These are phyloP conservation scores for Telfairia occidentalis DNA, from an alignment of 331 rosid species.

Conservation along the genomic window DNA sequence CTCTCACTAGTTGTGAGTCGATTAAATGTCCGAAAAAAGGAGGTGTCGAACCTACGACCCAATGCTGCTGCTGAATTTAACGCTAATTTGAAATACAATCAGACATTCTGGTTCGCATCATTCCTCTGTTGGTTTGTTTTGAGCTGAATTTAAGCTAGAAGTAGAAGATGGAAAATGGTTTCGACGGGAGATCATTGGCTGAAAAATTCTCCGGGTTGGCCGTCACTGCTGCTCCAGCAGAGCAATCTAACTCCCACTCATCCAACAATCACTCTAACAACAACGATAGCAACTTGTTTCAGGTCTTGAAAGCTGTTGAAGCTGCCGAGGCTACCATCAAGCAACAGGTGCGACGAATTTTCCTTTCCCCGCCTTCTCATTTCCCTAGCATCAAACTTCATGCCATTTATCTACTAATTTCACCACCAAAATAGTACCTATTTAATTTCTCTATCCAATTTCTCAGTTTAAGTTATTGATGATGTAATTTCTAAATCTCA, in stretches of 20 bases:
- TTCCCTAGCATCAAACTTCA: not conserved
- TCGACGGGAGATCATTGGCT: conserved; percentile 43
- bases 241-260: conserved; percentile 15
- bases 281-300: conserved; percentile 48
- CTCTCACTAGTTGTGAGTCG: not conserved
- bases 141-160: not conserved
- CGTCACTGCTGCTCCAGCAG: conserved; percentile 20
- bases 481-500: not conserved
- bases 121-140: not conserved
- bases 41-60: not conserved
- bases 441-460: not conserved
- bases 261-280: conserved; percentile 21
- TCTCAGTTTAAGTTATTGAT: not conserved
- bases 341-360: conserved; percentile 44
- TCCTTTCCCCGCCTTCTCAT: not conserved
- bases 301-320: conserved; percentile 96
- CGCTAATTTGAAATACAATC: not conserved
- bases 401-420: not conserved
- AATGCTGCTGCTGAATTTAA: conserved; percentile 5
- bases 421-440: not conserved
- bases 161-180: conserved; percentile 78
- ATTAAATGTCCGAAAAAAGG: not conserved
- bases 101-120: not conserved
- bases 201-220: conserved; percentile 57
- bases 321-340: conserved; percentile 84